Conservation (phyloP, 495 filamentous ascomycete species). For the Neurospora sp. region DNA sequence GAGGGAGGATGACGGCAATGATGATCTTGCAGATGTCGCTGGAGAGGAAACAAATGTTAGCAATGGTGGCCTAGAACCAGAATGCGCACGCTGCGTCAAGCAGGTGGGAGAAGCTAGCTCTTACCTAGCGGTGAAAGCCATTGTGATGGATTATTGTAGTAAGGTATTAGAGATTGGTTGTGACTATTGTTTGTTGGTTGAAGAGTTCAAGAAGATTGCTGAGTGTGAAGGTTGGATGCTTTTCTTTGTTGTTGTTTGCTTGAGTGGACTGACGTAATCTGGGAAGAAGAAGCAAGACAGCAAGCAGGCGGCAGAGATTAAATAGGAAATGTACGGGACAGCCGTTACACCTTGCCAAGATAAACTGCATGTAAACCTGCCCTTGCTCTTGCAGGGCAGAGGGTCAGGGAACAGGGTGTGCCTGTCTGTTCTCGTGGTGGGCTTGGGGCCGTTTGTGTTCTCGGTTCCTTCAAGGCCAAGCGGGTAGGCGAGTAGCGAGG, state of each 20-base stretch:
- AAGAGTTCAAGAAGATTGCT: background rate
- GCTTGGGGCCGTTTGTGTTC: background rate
- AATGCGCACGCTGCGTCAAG: background rate
- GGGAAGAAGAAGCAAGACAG: background rate
- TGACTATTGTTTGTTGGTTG: background rate
- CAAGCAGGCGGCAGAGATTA: background rate
- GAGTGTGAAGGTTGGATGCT: background rate
- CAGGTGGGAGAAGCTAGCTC: slow-evolving; percentile 2
- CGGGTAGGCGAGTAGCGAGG: background rate
- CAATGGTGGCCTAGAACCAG: background rate
- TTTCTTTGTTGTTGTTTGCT: background rate
- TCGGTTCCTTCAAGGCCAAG: background rate
- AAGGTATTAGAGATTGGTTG: background rate
- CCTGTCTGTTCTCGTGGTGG: background rate
- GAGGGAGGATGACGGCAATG: slow-evolving; percentile 77
- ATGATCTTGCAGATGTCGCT: slow-evolving; percentile 93
- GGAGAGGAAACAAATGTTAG: background rate
- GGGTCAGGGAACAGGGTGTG: background rate
- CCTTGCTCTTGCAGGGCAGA: background rate
- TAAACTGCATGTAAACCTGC: background rate
- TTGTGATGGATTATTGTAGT: slow-evolving; percentile 22
- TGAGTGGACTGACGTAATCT: background rate
- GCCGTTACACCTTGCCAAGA: background rate
- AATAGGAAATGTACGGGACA: background rate
- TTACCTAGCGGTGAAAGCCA: slow-evolving; percentile 59